These are phyloP conservation scores for Chalciporus piperatus DNA, from an alignment of 768 basidiomycete genomes.

Conservation along the genomic window DNA sequence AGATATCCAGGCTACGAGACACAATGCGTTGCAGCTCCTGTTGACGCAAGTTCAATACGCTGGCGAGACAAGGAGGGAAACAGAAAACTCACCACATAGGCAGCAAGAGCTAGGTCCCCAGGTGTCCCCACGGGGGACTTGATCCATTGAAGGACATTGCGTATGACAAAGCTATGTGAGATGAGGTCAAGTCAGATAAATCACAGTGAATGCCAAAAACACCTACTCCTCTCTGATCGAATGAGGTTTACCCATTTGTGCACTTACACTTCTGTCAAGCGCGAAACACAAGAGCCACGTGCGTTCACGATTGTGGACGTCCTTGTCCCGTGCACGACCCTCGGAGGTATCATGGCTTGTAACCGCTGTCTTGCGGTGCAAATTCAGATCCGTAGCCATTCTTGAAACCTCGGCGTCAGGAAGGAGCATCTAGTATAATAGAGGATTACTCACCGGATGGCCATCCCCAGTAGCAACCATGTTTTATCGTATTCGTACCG, in stretches of 20 bases:
- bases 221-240: slow-evolving; percentile 91
- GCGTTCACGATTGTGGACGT: slow-evolving; percentile 92
- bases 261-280: slow-evolving; percentile 85
- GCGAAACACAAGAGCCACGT: slow-evolving; percentile 90
- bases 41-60: slow-evolving; percentile 1
- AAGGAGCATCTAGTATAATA: neutral
- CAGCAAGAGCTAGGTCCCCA: slow-evolving; percentile 66
- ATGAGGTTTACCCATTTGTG: slow-evolving; percentile 96
- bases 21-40: slow-evolving; percentile 88
- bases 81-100: slow-evolving; percentile 61
- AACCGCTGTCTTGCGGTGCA: slow-evolving; percentile 79
- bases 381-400: slow-evolving; percentile 94
- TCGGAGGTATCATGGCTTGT: slow-evolving; percentile 70
- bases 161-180: slow-evolving; percentile 71
- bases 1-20: slow-evolving; percentile 82
- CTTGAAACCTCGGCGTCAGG: slow-evolving; percentile 38
- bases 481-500: slow-evolving; percentile 96
- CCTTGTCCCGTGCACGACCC: slow-evolving; percentile 70
- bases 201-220: neutral
- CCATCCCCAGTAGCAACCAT: slow-evolving; percentile 88
- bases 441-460: slow-evolving; percentile 55
- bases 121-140: slow-evolving; percentile 59
- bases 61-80: neutral
- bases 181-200: neutral
- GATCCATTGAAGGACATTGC: slow-evolving; percentile 77